Evolutionary conservation across 176 grass and related monocot species (phyloP).

Genomic region (Chrysopogon serrulatus): DNA sequence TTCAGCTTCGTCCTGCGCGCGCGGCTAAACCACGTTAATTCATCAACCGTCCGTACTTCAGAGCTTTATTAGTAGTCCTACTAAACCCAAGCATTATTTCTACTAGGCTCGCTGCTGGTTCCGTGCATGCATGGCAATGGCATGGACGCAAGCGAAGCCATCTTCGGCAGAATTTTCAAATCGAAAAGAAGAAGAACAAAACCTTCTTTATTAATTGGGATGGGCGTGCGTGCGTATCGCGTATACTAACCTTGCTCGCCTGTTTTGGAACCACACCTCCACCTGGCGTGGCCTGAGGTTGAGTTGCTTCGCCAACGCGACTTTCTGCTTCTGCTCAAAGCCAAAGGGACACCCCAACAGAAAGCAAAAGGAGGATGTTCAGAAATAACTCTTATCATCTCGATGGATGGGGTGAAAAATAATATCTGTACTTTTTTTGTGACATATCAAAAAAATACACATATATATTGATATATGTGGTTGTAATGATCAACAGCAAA

Average conservation of each 20-base stretch:
- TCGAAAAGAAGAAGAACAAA: too few species aligned
- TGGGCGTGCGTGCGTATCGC: neutral
- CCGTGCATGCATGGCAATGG: neutral
- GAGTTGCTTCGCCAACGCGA: slow-evolving; percentile 83
- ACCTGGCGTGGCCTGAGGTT: slow-evolving; percentile 94
- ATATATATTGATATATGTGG: neutral
- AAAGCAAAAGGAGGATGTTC: slow-evolving; percentile 3
- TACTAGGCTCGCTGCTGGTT: neutral
- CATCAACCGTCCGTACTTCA: neutral
- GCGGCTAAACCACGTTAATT: neutral
- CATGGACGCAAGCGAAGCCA: too few species aligned
- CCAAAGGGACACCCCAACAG: slow-evolving; percentile 19
- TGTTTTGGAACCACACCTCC: slow-evolving; percentile 99
- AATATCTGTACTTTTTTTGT: neutral
- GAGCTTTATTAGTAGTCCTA: neutral
- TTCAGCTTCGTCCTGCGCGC: slow-evolving; percentile 93
- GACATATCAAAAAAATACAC: neutral
- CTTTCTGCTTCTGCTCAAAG: slow-evolving; percentile 89
- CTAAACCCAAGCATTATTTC: neutral
- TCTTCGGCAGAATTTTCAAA: too few species aligned
- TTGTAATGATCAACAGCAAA: neutral
- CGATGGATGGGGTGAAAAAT: neutral
- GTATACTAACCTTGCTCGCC: slow-evolving; percentile 73
- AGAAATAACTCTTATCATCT: neutral
- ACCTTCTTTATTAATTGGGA: too few species aligned